Percentiles rank a stretch among this genome's conserved stretches.
Conservation (phyloP, 305 asterid species). For the Solanum hybrid region DNA sequence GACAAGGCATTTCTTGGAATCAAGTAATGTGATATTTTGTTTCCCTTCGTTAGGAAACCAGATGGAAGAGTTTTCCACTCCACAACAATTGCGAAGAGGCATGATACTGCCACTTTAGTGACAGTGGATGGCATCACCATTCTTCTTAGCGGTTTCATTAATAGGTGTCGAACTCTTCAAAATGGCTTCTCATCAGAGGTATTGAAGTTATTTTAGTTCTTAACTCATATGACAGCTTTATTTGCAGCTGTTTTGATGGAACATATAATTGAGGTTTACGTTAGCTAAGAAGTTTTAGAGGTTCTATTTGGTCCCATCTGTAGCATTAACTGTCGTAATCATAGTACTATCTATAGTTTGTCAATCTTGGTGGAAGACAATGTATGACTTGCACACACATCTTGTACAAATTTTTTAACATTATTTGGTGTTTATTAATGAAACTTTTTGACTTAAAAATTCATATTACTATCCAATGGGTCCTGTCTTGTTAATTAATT, state of each 20-base stretch:
- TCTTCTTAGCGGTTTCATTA: constrained; percentile 42
- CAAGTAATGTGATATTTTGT: not conserved
- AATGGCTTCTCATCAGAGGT: constrained; percentile 69
- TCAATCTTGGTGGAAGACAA: not conserved
- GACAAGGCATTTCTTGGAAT: no score
- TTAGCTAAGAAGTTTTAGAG: not conserved
- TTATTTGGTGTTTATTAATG: not conserved
- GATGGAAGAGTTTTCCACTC: constrained; percentile 43
- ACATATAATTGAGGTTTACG: not conserved
- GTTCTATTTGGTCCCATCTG: not conserved
- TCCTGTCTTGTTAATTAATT: not conserved
- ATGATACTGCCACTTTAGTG: constrained; percentile 44
- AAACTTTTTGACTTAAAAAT: not conserved
- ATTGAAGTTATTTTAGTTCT: constrained; percentile 3
- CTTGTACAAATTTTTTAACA: not conserved
- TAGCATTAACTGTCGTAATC: not conserved
- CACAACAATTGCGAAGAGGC: constrained; percentile 46
- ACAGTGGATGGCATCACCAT: constrained; percentile 54
- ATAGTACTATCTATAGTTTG: not conserved
- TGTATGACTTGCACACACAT: not conserved
- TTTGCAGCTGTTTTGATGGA: not conserved
- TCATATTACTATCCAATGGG: not conserved
- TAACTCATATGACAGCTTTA: not conserved
- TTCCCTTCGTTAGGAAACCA: constrained; percentile 27
- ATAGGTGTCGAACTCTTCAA: constrained; percentile 33